phyloP scores from a whole-genome alignment of 208 protist genomes.

The Trypanosoma brucei region DNA sequence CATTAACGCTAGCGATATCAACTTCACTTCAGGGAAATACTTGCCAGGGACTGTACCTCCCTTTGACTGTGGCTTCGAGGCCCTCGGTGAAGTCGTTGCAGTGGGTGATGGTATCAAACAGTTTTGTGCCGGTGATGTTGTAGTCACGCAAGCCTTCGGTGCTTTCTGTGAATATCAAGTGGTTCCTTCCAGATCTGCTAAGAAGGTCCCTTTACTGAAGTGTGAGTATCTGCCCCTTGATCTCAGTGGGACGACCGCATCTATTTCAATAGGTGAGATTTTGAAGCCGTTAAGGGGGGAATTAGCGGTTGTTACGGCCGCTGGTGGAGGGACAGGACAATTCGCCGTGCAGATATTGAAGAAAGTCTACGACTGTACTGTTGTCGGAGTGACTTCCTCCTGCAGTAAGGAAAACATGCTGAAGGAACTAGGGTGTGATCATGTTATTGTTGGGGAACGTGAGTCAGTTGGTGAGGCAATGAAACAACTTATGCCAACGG shows the following conservation, averaged over 20 bases:
- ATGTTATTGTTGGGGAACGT: conserved; percentile 77
- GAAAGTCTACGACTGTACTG: conserved; percentile 65
- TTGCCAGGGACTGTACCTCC: conserved; percentile 64
- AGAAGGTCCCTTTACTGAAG: conserved; percentile 36
- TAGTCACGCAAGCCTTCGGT: conserved; percentile 75
- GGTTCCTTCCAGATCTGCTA: conserved; percentile 17
- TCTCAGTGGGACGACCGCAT: conserved; percentile 83
- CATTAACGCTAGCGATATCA: conserved; percentile 89
- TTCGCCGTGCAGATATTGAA: conserved; percentile 89
- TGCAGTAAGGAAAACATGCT: conserved; percentile 75
- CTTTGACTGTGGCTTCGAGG: conserved; percentile 86
- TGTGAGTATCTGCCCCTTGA: conserved; percentile 68
- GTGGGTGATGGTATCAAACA: conserved; percentile 38
- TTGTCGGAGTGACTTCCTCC: conserved; percentile 87
- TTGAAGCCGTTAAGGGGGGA: conserved; percentile 65
- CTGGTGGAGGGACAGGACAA: conserved; percentile 85
- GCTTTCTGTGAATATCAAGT: conserved; percentile 73
- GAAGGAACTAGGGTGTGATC: conserved; percentile 63
- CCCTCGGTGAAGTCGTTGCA: conserved; percentile 69
- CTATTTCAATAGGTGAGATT: conserved; percentile 74
- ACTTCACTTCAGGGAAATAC: conserved; percentile 83
- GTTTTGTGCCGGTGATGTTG: conserved; percentile 41
- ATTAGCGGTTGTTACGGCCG: conserved; percentile 82
- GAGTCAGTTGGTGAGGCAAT: conserved; percentile 41
- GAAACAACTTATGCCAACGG: conserved; percentile 41